Evolutionary conservation across 2,329 filamentous ascomycete species (phyloP).

Genomic region (Elsinoe fawcettii): DNA sequence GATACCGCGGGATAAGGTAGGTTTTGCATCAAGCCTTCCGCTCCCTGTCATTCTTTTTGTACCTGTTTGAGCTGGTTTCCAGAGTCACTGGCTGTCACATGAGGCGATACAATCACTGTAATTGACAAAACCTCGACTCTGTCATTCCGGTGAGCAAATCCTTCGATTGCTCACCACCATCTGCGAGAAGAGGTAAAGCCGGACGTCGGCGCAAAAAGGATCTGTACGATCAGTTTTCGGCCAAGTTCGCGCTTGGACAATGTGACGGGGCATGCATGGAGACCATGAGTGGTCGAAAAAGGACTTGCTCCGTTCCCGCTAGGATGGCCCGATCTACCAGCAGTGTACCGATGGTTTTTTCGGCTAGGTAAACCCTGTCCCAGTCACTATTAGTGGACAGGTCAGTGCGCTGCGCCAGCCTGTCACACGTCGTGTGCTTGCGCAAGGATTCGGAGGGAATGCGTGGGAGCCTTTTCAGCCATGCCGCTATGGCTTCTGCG

Average conservation of each 20-base stretch:
- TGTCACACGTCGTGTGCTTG: conserved; percentile 5
- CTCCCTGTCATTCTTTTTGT: neutral
- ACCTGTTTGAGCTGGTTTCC: neutral
- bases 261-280: neutral
- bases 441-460: neutral
- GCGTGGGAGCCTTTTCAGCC: conserved; percentile 10
- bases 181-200: neutral
- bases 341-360: neutral
- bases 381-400: neutral
- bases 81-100: neutral
- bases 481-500: neutral
- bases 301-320: neutral
- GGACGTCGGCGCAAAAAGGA: conserved; percentile 1
- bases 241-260: conserved; percentile 2
- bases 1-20: neutral
- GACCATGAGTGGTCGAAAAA: neutral
- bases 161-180: neutral
- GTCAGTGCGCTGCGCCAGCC: conserved; percentile 7
- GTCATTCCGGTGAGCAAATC: neutral
- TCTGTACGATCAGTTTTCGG: neutral
- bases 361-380: neutral
- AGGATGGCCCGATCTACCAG: neutral
- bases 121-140: neutral
- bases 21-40: neutral
- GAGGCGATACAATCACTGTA: neutral